Evolutionary conservation across 2,329 filamentous ascomycete genomes (phyloP), one percentile per base, ranked within the genome.

Genomic region (Chalara sp.): DNA sequence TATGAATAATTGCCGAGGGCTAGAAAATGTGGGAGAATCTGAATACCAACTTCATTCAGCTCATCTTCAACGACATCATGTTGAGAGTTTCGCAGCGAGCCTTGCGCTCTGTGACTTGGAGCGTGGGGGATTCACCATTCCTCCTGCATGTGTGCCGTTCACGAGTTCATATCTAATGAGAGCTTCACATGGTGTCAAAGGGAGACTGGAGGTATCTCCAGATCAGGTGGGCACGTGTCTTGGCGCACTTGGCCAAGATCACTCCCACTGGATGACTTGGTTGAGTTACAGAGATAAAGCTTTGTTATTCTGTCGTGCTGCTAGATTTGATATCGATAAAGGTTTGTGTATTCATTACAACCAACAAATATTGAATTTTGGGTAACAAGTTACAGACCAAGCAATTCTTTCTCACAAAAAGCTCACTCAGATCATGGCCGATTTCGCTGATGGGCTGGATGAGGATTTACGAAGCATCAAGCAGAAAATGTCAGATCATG

Each of bases 221-320:
- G 57, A 65, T 30, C 46, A 65, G 13, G 56, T 83, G 29, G 68
- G 71, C 44, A 59, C 67, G 7, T 87, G 83, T 57, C 65, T 83
- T 5, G 70, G 67, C 44, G 73, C 73, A 5, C 64, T 86, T 1
- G 74, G 76, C 44, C 72, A 72, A 13, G 71, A 75, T 29, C 72
- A 76, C 1, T 79, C 81, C 43, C 77, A 72, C 62, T 86, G 81
- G 81, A 83, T 74, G 1, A 84, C 80, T 29, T 86, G 81, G 67
- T 80, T 78, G 57, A 83, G 82, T 63, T 78, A 73, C 51, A 72
- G 75, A 50, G 78, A 83, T 50, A 81, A 82, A 56, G 80, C 80
- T 2, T 68, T 80, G 42, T 66, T 80, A 13, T 79, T 86, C 57
- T 86, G 83, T 56, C 76, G 82, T 54, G 80, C 80, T 31, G 75